Percentiles rank a stretch among this genome's conserved stretches.
Conservation (phyloP, 306 rosid genomes). For the Corylus americana region DNA sequence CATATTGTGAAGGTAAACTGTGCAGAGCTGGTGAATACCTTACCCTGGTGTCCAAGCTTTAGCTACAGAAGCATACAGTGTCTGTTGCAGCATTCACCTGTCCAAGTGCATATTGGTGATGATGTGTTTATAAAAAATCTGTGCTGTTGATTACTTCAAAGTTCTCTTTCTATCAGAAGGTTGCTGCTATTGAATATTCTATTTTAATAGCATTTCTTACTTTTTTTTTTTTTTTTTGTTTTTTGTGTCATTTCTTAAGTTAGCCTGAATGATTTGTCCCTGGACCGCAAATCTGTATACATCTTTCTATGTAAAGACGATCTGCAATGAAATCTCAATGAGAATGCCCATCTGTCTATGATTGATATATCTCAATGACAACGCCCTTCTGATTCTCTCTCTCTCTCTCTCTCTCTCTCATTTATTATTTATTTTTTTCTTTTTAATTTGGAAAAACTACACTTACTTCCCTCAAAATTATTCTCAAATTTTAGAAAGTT, state of each 20-base stretch:
- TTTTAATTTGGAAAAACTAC: too few species aligned
- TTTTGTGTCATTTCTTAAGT: not conserved
- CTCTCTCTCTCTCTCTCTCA: too few species aligned
- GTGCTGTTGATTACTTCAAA: constrained; percentile 42
- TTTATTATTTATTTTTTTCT: too few species aligned
- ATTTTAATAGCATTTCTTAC: constrained; percentile 15
- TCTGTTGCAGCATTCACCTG: constrained; percentile 49
- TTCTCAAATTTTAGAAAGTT: too few species aligned
- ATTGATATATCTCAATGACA: not conserved
- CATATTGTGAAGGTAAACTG: constrained; percentile 63
- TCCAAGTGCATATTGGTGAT: constrained; percentile 47
- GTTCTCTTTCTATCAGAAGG: constrained; percentile 45
- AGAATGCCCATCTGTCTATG: constrained; percentile 11
- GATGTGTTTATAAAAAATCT: constrained; percentile 52
- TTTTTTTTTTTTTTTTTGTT: not conserved
- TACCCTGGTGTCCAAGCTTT: constrained; percentile 30
- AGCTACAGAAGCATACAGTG: constrained; percentile 39
- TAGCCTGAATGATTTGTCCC: constrained; percentile 27
- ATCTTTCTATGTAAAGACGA: constrained; percentile 32
- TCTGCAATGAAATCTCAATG: constrained; percentile 26
- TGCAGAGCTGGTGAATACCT: constrained; percentile 30
- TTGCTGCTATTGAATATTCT: constrained; percentile 31
- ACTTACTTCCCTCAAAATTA: too few species aligned
- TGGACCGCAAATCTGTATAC: constrained; percentile 31
- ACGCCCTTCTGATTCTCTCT: too few species aligned